Percentiles rank a stretch among this genome's conserved stretches.
Conservation (phyloP, 768 basidiomycete genomes). For the Mycena rebaudengoi region DNA sequence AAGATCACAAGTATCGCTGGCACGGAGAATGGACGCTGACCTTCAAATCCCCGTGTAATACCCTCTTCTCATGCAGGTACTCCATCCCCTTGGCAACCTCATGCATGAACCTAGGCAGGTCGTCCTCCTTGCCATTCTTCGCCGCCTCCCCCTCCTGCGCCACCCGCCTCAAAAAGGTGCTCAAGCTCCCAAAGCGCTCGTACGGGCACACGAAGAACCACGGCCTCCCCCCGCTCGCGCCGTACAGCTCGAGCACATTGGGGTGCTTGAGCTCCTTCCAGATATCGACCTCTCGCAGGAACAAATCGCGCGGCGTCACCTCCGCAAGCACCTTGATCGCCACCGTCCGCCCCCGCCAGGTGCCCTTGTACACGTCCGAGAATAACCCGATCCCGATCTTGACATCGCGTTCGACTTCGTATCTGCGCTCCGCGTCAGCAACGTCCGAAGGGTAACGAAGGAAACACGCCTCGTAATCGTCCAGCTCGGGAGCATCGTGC, state of each 20-base stretch:
- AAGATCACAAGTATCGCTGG: not conserved
- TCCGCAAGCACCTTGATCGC: conserved; percentile 76
- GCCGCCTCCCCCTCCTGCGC: conserved; percentile 31
- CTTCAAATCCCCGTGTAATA: conserved; percentile 86
- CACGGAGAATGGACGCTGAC: conserved; percentile 38
- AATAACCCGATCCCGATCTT: conserved; percentile 79
- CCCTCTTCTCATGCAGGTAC: conserved; percentile 71
- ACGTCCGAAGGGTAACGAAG: not conserved
- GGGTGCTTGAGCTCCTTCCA: conserved; percentile 76
- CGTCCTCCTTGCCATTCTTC: conserved; percentile 41
- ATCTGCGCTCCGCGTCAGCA: conserved; percentile 37
- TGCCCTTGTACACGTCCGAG: conserved; percentile 77
- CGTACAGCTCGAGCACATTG: conserved; percentile 76
- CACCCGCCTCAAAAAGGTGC: conserved; percentile 33
- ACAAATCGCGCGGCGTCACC: conserved; percentile 65
- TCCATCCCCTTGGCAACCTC: conserved; percentile 84
- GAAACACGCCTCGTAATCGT: conserved; percentile 69
- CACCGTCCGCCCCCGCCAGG: conserved; percentile 70
- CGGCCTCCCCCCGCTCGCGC: conserved; percentile 78
- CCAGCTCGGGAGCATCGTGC: conserved; percentile 66
- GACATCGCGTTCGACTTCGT: conserved; percentile 75
- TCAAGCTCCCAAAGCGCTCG: conserved; percentile 66
- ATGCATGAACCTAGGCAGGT: conserved; percentile 67
- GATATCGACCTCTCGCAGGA: conserved; percentile 73
- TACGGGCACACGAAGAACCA: conserved; percentile 85